phyloP scores from a whole-genome alignment of 768 basidiomycete species.

The Boletus rex-veris region DNA sequence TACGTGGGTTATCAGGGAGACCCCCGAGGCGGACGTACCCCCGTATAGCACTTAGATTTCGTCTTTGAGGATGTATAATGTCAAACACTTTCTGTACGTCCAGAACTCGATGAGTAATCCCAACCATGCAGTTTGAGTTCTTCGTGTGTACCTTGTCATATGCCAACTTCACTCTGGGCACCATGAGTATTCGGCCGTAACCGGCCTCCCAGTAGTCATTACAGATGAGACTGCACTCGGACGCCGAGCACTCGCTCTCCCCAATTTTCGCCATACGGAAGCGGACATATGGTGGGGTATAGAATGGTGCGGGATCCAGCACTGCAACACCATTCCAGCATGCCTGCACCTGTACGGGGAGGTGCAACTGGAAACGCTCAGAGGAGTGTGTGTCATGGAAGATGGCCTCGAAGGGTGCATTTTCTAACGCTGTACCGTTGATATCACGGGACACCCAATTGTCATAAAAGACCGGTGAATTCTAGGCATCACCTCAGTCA shows the following conservation, averaged over 20 bases:
- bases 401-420: constrained; percentile 92
- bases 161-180: constrained; percentile 92
- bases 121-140: neutral
- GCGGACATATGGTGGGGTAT: constrained; percentile 81
- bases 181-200: constrained; percentile 97
- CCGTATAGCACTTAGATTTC: constrained; percentile 94
- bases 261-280: constrained; percentile 93
- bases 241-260: constrained; percentile 91
- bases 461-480: constrained; percentile 93
- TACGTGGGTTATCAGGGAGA: constrained; percentile 90
- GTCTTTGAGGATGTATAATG: constrained; percentile 85
- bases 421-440: constrained; percentile 97
- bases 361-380: constrained; percentile 82
- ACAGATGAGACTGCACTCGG: constrained; percentile 94
- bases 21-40: constrained; percentile 96
- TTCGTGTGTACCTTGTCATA: constrained; percentile 71
- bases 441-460: constrained; percentile 99
- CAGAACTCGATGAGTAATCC: constrained; percentile 2
- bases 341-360: constrained; percentile 94
- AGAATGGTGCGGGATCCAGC: constrained; percentile 94
- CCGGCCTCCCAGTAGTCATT: constrained; percentile 98
- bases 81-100: constrained; percentile 81
- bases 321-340: constrained; percentile 99
- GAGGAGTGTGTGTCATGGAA: constrained; percentile 82
- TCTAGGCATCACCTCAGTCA: constrained; percentile 31